Evolutionary conservation across 2,329 filamentous ascomycete species (phyloP), one percentile per base, ranked within the genome.

Genomic region (Xylariaceae sp.): DNA sequence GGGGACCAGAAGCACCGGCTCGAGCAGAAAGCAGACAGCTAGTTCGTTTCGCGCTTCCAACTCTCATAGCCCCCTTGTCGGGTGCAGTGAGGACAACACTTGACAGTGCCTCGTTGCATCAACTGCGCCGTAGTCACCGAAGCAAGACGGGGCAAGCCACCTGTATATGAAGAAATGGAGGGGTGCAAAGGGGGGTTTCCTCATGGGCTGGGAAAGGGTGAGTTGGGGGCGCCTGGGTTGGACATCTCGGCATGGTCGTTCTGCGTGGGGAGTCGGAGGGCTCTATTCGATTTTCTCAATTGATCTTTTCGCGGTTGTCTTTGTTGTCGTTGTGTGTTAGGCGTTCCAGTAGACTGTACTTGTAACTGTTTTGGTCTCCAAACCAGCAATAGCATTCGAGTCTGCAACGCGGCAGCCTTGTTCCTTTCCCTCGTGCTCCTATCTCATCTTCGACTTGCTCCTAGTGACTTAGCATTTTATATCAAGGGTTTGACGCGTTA

Each of bases 131-230:
- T 36, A 39, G 9, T 29, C 39, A 41, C 29, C 37, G n/a, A n/a
- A n/a, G n/a, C n/a, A n/a, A n/a, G n/a, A n/a, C n/a, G n/a, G n/a
- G n/a, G n/a, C 40, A 44, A 40, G 41, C 38, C 46, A 45, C 21
- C 21, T 52, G 49, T 51, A 51, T 46, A 55, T 56, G 49, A 52
- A 46, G 35, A 39, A 43, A 51, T 39, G 47, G 48, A 47, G 32
- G 36, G 43, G 50, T 35, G 42, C 46, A 41, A 24, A 33, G 34
- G 19, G 47, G 54, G 56, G 41, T 54, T 51, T 51, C 51, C 54
- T 49, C 47, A 53, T 53, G 51, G 50, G 50, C 36, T 41, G 48
- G 50, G 49, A 49, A 54, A 36, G 42, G 48, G 51, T 52, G 55
- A 52, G 46, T 51, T 44, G 43, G 43, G 21, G 50, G 39, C 41